Evolutionary conservation across 495 filamentous ascomycete species (phyloP).

Genomic region (Talaromyces borbonicus): DNA sequence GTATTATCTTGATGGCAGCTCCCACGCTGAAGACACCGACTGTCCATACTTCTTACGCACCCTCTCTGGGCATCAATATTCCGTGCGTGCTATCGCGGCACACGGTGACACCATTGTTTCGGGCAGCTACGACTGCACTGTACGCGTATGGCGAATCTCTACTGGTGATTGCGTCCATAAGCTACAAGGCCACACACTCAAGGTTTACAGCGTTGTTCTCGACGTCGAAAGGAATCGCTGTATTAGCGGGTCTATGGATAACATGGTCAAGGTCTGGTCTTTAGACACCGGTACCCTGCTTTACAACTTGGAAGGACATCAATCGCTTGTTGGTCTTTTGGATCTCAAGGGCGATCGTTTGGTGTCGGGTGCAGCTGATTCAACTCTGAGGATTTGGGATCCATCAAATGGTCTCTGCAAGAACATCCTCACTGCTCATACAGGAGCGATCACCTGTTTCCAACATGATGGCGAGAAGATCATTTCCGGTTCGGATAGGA

Average conservation of each 20-base stretch:
- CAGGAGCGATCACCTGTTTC: constrained; percentile 97
- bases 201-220: constrained; percentile 95
- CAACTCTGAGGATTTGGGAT: constrained; percentile 94
- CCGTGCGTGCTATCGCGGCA: constrained; percentile 95
- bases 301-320: constrained; percentile 89
- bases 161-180: constrained; percentile 84
- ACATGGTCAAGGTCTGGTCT: constrained; percentile 95
- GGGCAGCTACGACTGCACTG: constrained; percentile 93
- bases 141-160: constrained; percentile 95
- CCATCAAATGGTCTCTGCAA: constrained; percentile 88
- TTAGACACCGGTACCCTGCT: constrained; percentile 78
- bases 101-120: constrained; percentile 96
- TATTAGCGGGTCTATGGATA: constrained; percentile 98
- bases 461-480: constrained; percentile 97
- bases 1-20: constrained; percentile 64
- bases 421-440: constrained; percentile 81
- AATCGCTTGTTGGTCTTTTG: constrained; percentile 87
- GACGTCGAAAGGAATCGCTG: constrained; percentile 88
- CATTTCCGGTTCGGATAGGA: constrained; percentile 90
- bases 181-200: constrained; percentile 80
- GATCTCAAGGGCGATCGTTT: constrained; percentile 81
- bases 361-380: constrained; percentile 92
- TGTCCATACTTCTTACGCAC: constrained; percentile 91
- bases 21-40: constrained; percentile 68
- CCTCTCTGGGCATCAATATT: constrained; percentile 79